Percentiles rank a stretch among this genome's conserved stretches.
phyloP scores from a whole-genome alignment of 2,329 filamentous ascomycete genomes.

The Fusarium penzigii region DNA sequence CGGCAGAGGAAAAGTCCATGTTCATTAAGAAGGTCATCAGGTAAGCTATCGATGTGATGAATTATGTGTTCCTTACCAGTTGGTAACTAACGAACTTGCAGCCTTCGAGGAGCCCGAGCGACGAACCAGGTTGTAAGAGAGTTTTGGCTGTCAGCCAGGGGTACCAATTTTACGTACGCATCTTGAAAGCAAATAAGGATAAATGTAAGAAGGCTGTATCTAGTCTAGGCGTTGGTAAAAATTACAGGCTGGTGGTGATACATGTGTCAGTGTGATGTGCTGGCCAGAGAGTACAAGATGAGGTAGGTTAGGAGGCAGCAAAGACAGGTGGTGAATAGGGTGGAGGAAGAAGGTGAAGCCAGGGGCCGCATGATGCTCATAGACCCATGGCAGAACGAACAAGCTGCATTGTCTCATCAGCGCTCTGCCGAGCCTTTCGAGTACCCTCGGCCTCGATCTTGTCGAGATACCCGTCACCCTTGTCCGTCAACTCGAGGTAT shows the following conservation, averaged over 20 bases:
- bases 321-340: too few relatives aligned
- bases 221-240: constrained; percentile 5
- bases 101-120: constrained; percentile 61
- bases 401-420: constrained; percentile 56
- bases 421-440: constrained; percentile 60
- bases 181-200: constrained; percentile 40
- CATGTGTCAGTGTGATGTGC: neutral
- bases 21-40: constrained; percentile 68
- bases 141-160: constrained; percentile 71
- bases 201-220: neutral
- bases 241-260: neutral
- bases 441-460: constrained; percentile 60
- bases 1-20: constrained; percentile 57
- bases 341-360: neutral
- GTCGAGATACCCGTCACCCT: constrained; percentile 54
- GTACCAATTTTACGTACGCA: constrained; percentile 61
- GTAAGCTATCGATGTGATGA: constrained; percentile 35
- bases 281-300: constrained; percentile 1
- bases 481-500: constrained; percentile 53
- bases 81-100: constrained; percentile 30
- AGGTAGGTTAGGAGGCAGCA: too few relatives aligned
- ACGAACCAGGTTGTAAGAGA: constrained; percentile 70
- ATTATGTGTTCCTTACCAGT: too few relatives aligned
- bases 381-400: constrained; percentile 56
- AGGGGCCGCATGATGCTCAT: constrained; percentile 14